Evolutionary conservation across 1,139 yeast species (phyloP).

Genomic region (Suhomyces guaymorum): DNA sequence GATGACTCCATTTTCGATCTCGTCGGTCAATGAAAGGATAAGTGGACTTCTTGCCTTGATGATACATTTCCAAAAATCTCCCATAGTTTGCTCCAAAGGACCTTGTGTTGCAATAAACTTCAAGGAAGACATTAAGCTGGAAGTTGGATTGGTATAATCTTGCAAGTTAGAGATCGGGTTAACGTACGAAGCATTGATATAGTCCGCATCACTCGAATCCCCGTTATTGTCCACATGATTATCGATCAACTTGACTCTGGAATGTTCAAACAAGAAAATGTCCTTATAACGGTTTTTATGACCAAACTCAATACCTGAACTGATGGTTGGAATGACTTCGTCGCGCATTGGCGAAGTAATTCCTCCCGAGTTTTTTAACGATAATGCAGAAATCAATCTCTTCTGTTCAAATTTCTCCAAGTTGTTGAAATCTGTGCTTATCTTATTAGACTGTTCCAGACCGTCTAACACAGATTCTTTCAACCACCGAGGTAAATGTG

Average conservation of each 20-base stretch:
- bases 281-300: conserved; percentile 77
- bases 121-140: conserved; percentile 16
- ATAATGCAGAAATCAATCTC: conserved; percentile 33
- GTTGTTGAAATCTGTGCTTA: conserved; percentile 27
- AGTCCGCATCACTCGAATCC: conserved; percentile 24
- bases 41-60: conserved; percentile 43
- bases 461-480: conserved; percentile 26
- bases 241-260: conserved; percentile 58
- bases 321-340: conserved; percentile 29
- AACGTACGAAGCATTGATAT: conserved; percentile 35
- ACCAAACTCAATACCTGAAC: conserved; percentile 71
- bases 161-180: conserved; percentile 22
- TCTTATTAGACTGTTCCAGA: conserved; percentile 24
- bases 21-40: conserved; percentile 52
- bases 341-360: conserved; percentile 12
- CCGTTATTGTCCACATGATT: background rate
- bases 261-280: conserved; percentile 78
- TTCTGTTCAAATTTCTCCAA: conserved; percentile 35
- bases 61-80: conserved; percentile 80
- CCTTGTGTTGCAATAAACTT: conserved; percentile 85
- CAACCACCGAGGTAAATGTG: conserved; percentile 37
- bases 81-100: conserved; percentile 72
- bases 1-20: conserved; percentile 51
- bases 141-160: conserved; percentile 12
- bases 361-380: conserved; percentile 16